phyloP scores from a whole-genome alignment of 2,329 filamentous ascomycete genomes.

The Fusarium verticillioides region DNA sequence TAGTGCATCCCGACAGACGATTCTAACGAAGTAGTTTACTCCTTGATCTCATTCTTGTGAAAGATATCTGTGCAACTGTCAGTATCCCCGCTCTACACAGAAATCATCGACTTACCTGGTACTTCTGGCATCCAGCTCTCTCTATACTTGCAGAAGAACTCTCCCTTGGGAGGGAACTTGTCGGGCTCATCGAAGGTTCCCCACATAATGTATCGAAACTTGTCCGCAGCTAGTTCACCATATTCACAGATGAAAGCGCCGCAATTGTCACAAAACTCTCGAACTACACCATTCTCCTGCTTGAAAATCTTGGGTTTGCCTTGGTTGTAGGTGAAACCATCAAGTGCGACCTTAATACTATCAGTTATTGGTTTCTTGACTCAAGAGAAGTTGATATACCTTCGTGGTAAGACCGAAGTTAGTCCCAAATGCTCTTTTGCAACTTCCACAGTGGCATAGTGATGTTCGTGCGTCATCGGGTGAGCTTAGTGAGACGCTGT shows the following conservation, averaged over 20 bases:
- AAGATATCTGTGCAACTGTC: not conserved
- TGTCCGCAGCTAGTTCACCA: slow-evolving; percentile 55
- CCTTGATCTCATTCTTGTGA: slow-evolving; percentile 25
- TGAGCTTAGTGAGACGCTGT: slow-evolving; percentile 16
- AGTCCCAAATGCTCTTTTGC: slow-evolving; percentile 22
- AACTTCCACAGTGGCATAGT: slow-evolving; percentile 19
- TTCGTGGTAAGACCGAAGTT: slow-evolving; percentile 30
- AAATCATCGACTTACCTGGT: slow-evolving; percentile 2
- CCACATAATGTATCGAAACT: slow-evolving; percentile 56
- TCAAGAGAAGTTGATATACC: not conserved
- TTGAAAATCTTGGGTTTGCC: slow-evolving; percentile 23
- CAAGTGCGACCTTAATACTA: not conserved
- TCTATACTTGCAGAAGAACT: slow-evolving; percentile 63
- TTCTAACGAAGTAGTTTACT: not conserved
- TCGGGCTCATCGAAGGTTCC: slow-evolving; percentile 62
- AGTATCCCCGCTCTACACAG: fast-evolving
- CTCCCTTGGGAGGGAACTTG: slow-evolving; percentile 61
- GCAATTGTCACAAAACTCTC: slow-evolving; percentile 31
- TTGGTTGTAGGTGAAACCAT: slow-evolving; percentile 10
- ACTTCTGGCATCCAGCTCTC: slow-evolving; percentile 55
- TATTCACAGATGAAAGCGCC: slow-evolving; percentile 36
- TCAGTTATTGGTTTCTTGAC: not conserved
- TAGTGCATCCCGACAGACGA: too few relatives aligned
- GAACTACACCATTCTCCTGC: slow-evolving; percentile 22
- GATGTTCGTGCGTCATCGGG: slow-evolving; percentile 24